A percentile compares a stretch with the other conserved stretches of the same genome.
phyloP scores from a whole-genome alignment of 768 basidiomycete species.

The Trametes sanguinea region DNA sequence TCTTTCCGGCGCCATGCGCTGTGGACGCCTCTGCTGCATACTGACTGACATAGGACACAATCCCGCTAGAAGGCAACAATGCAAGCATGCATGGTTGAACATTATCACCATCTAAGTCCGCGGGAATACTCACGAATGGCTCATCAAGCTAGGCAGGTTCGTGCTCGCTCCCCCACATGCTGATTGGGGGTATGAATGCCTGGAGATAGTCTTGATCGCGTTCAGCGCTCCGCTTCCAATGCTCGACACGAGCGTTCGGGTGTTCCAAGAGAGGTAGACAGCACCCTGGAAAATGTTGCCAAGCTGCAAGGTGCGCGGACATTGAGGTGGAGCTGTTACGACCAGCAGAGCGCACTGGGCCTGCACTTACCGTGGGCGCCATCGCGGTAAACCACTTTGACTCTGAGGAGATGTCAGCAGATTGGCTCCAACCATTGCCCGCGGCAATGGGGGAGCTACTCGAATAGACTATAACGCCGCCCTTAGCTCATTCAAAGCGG shows the following conservation, averaged over 20 bases:
- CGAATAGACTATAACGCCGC: slow-evolving; percentile 30
- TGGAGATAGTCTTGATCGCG: slow-evolving; percentile 36
- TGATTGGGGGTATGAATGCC: slow-evolving; percentile 42
- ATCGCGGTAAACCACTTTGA: slow-evolving; percentile 36
- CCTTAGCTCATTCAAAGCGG: not conserved
- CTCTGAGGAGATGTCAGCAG: slow-evolving; percentile 36
- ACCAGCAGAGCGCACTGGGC: not conserved
- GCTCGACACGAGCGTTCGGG: slow-evolving; percentile 33
- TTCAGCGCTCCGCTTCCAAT: slow-evolving; percentile 31
- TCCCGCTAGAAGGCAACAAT: slow-evolving; percentile 27
- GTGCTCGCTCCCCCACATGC: slow-evolving; percentile 41
- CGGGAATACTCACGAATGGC: slow-evolving; percentile 34
- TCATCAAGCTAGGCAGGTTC: slow-evolving; percentile 37
- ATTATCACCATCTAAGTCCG: not conserved
- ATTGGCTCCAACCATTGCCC: slow-evolving; percentile 36
- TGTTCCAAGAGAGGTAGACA: slow-evolving; percentile 39
- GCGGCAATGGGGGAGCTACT: slow-evolving; percentile 36
- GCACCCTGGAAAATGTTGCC: slow-evolving; percentile 41
- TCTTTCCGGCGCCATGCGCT: slow-evolving; percentile 36
- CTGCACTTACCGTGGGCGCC: slow-evolving; percentile 31
- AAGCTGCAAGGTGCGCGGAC: slow-evolving; percentile 23
- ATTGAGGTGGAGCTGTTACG: not conserved
- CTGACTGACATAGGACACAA: slow-evolving; percentile 37
- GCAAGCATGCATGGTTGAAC: not conserved
- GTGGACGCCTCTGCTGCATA: slow-evolving; percentile 38